Conservation (phyloP, 805 yeast genomes). For the Candida vaughaniae region DNA sequence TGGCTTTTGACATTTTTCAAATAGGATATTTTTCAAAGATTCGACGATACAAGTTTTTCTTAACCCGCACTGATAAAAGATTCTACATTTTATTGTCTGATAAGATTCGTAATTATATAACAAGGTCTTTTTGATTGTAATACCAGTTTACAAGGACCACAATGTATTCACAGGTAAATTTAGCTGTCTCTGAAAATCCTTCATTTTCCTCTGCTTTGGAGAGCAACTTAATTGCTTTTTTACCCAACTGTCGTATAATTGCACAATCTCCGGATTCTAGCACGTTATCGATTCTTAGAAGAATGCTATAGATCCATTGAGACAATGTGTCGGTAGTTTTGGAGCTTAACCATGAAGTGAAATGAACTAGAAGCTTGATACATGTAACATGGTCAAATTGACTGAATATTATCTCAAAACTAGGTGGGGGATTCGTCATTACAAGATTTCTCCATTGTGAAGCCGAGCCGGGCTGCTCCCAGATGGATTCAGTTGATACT, state of each 20-base stretch:
- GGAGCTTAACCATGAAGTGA: constrained; percentile 39
- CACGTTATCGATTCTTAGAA: constrained; percentile 34
- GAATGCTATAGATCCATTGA: constrained; percentile 36
- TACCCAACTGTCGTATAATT: constrained; percentile 35
- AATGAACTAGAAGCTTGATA: constrained; percentile 32
- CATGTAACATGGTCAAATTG: constrained; percentile 30
- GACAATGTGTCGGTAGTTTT: constrained; percentile 24
- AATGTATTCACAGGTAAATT: constrained; percentile 30
- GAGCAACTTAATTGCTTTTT: constrained; percentile 34
- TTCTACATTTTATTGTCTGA: too few relatives aligned
- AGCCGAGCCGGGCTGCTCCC: constrained; percentile 23
- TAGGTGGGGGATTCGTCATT: constrained; percentile 28
- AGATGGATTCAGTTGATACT: background rate
- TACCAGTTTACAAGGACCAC: constrained; percentile 30
- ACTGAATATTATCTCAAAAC: constrained; percentile 16
- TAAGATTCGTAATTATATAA: too few relatives aligned
- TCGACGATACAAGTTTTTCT: too few relatives aligned
- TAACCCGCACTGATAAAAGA: too few relatives aligned
- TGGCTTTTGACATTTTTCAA: constrained; percentile 24
- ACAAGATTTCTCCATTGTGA: constrained; percentile 32
- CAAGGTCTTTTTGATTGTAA: constrained; percentile 37
- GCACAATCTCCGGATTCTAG: constrained; percentile 34
- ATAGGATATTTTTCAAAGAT: too few relatives aligned
- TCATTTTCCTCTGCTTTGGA: background rate
- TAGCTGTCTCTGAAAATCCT: constrained; percentile 11